Evolutionary conservation across 495 filamentous ascomycete genomes (phyloP).

Genomic region (Bathelium albidoporum): DNA sequence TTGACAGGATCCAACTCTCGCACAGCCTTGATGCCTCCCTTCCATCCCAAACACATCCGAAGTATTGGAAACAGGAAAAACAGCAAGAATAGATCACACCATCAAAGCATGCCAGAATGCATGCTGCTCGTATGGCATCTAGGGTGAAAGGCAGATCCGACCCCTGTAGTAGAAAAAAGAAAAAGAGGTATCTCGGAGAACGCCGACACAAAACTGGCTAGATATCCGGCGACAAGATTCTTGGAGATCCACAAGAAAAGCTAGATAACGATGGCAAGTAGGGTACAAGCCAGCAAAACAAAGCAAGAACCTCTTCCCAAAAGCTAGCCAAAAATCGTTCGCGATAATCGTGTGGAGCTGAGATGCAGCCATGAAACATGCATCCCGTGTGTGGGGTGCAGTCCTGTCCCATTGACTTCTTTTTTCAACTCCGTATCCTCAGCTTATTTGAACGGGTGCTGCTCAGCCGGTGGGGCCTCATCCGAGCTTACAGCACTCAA

Average conservation of each 20-base stretch:
- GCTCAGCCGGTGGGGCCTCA: slow-evolving; percentile 22
- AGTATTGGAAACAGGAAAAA: not conserved
- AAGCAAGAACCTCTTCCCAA: not conserved
- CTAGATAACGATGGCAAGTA: not conserved
- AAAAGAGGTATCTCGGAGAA: slow-evolving; percentile 5
- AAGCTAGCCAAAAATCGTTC: not conserved
- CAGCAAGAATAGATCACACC: not conserved
- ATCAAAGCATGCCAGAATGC: not conserved
- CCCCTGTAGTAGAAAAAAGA: not conserved
- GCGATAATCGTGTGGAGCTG: not conserved
- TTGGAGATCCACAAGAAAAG: not conserved
- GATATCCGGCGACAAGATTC: not conserved
- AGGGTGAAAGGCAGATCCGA: not conserved
- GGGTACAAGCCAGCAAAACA: not conserved
- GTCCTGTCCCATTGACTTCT: too few relatives aligned
- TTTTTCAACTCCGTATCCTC: too few relatives aligned
- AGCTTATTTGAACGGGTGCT: not conserved
- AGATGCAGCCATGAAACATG: not conserved
- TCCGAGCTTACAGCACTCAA: slow-evolving; percentile 45
- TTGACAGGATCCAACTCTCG: not conserved
- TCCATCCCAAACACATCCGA: not conserved
- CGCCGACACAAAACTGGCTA: not conserved
- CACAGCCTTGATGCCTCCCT: not conserved
- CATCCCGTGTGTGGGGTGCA: not conserved
- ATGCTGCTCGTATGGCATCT: not conserved